phyloP scores from a whole-genome alignment of 2,329 filamentous ascomycete species.

The Monilinia fructicola region DNA sequence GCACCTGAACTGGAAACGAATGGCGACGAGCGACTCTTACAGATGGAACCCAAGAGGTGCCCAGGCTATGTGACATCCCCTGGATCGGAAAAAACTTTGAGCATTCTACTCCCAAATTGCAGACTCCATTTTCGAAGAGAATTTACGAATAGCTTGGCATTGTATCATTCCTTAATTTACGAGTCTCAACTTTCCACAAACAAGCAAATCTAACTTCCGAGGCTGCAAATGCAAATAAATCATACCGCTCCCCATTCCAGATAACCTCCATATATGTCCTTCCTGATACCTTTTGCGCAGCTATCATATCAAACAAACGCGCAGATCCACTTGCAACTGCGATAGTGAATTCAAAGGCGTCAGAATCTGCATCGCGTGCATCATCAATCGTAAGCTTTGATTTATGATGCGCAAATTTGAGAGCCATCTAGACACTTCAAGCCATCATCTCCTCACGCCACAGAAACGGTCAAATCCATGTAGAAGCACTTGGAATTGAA shows the following conservation, averaged over 20 bases:
- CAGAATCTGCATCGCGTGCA: conserved; percentile 43
- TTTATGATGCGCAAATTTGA: conserved; percentile 80
- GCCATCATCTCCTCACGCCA: background rate
- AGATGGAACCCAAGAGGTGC: no score
- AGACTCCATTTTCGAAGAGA: background rate
- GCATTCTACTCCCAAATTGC: background rate
- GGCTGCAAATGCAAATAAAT: conserved; percentile 1
- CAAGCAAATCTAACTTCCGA: background rate
- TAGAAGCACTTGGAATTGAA: background rate
- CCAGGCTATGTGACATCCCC: no score
- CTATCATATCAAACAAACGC: background rate
- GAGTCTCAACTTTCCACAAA: background rate
- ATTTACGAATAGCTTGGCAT: background rate
- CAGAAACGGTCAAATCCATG: background rate
- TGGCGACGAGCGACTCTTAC: no score
- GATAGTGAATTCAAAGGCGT: conserved; percentile 41
- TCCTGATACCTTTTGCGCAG: conserved; percentile 53
- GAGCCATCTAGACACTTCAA: conserved; percentile 47
- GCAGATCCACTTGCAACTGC: conserved; percentile 72
- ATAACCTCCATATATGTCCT: background rate
- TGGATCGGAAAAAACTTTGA: background rate
- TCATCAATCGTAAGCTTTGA: conserved; percentile 70
- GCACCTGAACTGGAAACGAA: no score
- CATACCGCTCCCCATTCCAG: background rate
- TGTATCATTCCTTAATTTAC: background rate